These are phyloP conservation scores for Croton setiger DNA, from an alignment of 441 rosid genomes.

Conservation along the genomic window DNA sequence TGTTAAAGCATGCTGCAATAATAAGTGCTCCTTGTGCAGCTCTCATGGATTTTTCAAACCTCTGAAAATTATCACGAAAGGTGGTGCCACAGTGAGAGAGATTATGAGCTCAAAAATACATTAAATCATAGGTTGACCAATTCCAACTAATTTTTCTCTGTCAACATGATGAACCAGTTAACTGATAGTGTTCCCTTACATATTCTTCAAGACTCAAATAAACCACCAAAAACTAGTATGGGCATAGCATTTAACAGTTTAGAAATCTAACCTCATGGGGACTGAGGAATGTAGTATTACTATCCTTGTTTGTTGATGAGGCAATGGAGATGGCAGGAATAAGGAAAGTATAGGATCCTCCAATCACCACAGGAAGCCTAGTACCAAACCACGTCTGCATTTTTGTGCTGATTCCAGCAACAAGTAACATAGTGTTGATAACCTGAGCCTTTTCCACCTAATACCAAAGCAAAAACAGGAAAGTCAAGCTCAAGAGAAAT, in stretches of 20 bases:
- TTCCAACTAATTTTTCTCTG: neutral
- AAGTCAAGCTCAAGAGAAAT: neutral
- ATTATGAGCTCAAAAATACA: neutral
- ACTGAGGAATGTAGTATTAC: slow-evolving; percentile 15
- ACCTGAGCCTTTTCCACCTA: slow-evolving; percentile 79
- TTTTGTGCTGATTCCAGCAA: slow-evolving; percentile 70
- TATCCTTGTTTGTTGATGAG: slow-evolving; percentile 37
- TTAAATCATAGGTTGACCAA: neutral
- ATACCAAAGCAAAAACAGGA: slow-evolving; percentile 6
- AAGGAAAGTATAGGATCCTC: slow-evolving; percentile 66
- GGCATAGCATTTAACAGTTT: slow-evolving; percentile 4
- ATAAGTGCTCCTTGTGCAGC: slow-evolving; percentile 76
- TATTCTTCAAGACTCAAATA: neutral
- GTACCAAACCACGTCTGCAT: slow-evolving; percentile 62
- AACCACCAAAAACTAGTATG: neutral
- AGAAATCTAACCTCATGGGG: slow-evolving; percentile 49
- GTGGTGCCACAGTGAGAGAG: neutral
- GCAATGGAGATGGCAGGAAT: slow-evolving; percentile 68
- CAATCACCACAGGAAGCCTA: slow-evolving; percentile 77
- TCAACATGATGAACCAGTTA: neutral
- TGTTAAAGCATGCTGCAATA: slow-evolving; percentile 53
- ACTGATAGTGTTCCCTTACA: neutral
- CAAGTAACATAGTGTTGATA: slow-evolving; percentile 64
- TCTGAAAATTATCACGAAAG: slow-evolving; percentile 35
- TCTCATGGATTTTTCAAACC: slow-evolving; percentile 57